These are phyloP conservation scores for Penicillium goetzii DNA, from an alignment of 495 filamentous ascomycete genomes.

Conservation along the genomic window DNA sequence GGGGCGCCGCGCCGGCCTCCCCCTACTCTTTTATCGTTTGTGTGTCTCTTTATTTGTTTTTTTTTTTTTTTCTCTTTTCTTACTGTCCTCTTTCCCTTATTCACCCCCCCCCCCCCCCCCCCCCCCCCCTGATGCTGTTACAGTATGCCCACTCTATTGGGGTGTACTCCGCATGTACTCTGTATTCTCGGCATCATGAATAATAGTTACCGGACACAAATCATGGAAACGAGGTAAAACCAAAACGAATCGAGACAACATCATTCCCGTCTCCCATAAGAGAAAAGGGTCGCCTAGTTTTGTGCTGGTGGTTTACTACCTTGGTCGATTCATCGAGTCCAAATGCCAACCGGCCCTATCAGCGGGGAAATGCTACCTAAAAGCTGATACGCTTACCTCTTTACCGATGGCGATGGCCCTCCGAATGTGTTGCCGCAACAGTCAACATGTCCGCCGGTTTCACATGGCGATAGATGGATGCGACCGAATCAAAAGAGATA, in stretches of 20 bases:
- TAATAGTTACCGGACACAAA: background rate
- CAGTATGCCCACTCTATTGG: background rate
- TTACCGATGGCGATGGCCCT: conserved; percentile 6
- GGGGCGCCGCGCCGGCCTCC: too few relatives aligned
- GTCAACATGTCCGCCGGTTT: conserved; percentile 13
- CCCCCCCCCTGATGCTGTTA: background rate
- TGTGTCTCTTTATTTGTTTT: too few relatives aligned
- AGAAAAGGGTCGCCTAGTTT: background rate
- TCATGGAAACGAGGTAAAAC: background rate
- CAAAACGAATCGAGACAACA: conserved; percentile 1
- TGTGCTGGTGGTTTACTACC: background rate
- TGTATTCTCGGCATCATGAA: background rate
- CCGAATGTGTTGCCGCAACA: conserved; percentile 2
- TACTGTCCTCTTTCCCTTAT: too few relatives aligned
- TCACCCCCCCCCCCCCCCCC: too few relatives aligned
- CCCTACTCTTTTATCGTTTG: too few relatives aligned
- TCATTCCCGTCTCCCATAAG: background rate
- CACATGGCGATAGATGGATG: background rate
- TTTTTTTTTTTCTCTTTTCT: too few relatives aligned
- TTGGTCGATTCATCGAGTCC: background rate
- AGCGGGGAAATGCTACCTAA: conserved; percentile 8
- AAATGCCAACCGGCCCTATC: background rate
- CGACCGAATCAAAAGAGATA: background rate
- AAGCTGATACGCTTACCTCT: conserved; percentile 17
- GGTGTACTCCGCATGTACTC: background rate